phyloP scores from a whole-genome alignment of 164 flowering plant species.

The Protea cynaroides region DNA sequence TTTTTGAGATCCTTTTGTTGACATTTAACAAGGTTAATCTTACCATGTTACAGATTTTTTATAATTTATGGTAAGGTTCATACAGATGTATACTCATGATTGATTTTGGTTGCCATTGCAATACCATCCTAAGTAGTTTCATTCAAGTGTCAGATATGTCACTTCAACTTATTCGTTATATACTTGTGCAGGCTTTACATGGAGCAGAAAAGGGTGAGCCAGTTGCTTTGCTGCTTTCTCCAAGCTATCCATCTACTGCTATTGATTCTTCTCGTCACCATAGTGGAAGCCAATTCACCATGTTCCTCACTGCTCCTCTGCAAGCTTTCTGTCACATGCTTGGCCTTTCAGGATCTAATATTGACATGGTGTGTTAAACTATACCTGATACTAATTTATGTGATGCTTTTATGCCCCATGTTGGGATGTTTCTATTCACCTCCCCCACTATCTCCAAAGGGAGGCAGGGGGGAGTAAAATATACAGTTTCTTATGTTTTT shows the following conservation, averaged over 20 bases:
- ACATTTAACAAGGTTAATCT: too few relatives aligned
- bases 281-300: constrained; percentile 75
- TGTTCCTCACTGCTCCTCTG: constrained; percentile 83
- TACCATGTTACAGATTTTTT: too few relatives aligned
- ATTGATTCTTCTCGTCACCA: constrained; percentile 44
- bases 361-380: constrained; percentile 47
- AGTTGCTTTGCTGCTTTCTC: constrained; percentile 77
- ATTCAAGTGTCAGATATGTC: too few relatives aligned
- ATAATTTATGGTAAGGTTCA: too few relatives aligned
- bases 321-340: constrained; percentile 79
- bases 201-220: constrained; percentile 85
- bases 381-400: neutral
- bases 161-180: too few relatives aligned
- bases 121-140: too few relatives aligned
- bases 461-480: neutral
- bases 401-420: neutral
- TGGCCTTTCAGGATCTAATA: constrained; percentile 58
- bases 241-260: constrained; percentile 36
- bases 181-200: constrained; percentile 45
- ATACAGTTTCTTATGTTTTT: neutral
- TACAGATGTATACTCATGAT: too few relatives aligned
- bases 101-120: too few relatives aligned
- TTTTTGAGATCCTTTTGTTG: too few relatives aligned
- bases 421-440: neutral
- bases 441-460: neutral